A percentile compares a stretch with the other conserved stretches of the same genome.
Conservation (phyloP, 2,329 filamentous ascomycete species). For the Hypoxylon sp. region DNA sequence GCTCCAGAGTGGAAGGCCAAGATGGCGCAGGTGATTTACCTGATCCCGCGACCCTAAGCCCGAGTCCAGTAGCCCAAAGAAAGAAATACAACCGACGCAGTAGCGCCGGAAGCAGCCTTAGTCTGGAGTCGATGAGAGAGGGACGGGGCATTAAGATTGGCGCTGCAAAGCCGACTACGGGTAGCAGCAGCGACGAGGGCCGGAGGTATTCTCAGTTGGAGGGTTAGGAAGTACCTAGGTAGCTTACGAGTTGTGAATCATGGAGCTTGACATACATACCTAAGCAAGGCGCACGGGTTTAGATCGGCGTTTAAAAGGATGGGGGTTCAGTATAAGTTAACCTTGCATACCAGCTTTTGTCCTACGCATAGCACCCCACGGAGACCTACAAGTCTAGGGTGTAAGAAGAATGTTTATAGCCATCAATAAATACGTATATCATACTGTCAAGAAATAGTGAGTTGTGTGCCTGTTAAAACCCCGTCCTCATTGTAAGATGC, state of each 20-base stretch:
- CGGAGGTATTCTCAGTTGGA: conserved; percentile 22
- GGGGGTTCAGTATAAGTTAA: background rate
- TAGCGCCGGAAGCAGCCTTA: conserved; percentile 57
- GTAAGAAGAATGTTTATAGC: conserved; percentile 14
- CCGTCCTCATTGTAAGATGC: background rate
- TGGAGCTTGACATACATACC: conserved; percentile 16
- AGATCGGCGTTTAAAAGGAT: conserved; percentile 27
- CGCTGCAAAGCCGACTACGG: conserved; percentile 56
- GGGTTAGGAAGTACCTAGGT: background rate
- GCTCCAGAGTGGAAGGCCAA: conserved; percentile 16
- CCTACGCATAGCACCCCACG: background rate
- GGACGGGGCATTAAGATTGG: conserved; percentile 60
- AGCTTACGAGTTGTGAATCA: background rate
- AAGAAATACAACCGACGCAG: conserved; percentile 47
- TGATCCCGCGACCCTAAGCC: conserved; percentile 36
- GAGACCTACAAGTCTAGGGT: background rate
- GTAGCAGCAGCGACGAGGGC: conserved; percentile 49
- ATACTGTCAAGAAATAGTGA: background rate
- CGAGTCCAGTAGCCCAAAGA: conserved; percentile 41
- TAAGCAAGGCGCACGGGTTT: conserved; percentile 22
- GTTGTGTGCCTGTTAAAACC: background rate
- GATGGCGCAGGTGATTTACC: conserved; percentile 41
- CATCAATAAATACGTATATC: conserved; percentile 8
- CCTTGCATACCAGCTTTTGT: background rate
- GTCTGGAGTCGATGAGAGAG: conserved; percentile 57